Evolutionary conservation across 805 yeast genomes (phyloP), one percentile per base, ranked within the genome.

Genomic region (Yarrowia sp.): DNA sequence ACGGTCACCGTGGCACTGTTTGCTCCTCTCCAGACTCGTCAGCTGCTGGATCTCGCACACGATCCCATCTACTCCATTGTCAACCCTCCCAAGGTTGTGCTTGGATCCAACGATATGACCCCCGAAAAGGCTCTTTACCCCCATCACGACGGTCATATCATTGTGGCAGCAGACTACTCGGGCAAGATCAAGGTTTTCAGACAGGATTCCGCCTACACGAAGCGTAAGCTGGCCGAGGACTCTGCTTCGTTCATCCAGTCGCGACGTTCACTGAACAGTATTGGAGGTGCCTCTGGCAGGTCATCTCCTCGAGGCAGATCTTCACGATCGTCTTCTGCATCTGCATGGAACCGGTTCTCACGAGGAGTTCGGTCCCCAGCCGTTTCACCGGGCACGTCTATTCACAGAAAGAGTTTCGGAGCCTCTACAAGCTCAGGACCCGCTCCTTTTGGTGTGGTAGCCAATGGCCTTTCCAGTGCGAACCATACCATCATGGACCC

Each of bases 151-250:
- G 79, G 79, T 2, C 74, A 74, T 40, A 87, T 92, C 52, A 84
- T 92, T 15, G 87, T 92, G 2, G 87, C 95, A 0, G 86, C 94
- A 0, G 98, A 92, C 76, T 85, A 84, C 68, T 77, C 80, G 24
- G 97, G 97, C 0, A 71, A 82, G 1, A 89, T 92, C 38, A 78
- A 95, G 53, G 89, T 92, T 0, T 90, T 90, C 75, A 81, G 98
- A 73, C 88, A 91, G 68, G 98, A 92, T 75, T 82, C 88, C 66
- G 89, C 95, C 0, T 80, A 84, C 64, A 68, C 80, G 13, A 67
- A 68, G 36, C 72, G 78, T 15, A 70, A 70, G 68, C 69, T 67
- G 5, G 56, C 65, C 15, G 66, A 55, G 24, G 73, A 70, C 9
- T 61, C 66, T 34, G 67, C 68, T 9, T 43, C 56, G 2, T 40